Evolutionary conservation across 495 filamentous ascomycete species (phyloP), one percentile per base, ranked within the genome.

Genomic region (Peziza echinospora): DNA sequence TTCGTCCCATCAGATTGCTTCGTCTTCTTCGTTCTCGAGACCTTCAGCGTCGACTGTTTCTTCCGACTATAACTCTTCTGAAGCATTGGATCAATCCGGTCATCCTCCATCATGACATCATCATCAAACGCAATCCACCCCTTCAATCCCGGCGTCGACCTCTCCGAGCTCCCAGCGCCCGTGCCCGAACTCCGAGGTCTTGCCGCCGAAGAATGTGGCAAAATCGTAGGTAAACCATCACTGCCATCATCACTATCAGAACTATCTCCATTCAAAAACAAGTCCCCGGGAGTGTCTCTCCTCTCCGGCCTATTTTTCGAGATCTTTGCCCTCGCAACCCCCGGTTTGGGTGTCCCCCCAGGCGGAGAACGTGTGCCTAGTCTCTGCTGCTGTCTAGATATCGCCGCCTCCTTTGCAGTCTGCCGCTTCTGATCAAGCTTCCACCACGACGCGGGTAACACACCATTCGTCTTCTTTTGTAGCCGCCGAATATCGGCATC

Each of bases 401-500:
- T 67, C 52, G 48, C 63, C 58, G 54, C 49, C 11, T 44, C 34
- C 34, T 37, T 11, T 30, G 47, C 13, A 23, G 49, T 45, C 45
- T 60, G 53, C 43, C 60, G 43, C 48, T 62, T 60, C 45, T 66
- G 64, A 53, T 93, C 77, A 30, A 96, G 65, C 51, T 80, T 73
- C 40, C 91, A 68, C 78, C 80, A 93, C 3, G 87, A 94, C 5
- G 87, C 87, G 26, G 87, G 86, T 39, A 96, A 69, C 13, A 93
- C 84, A 26, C 86, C 86, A 46, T 75, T 76, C 40, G 87, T 87
- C 48, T 63, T 74, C 26, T 61, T 65, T 11, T 57, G 59, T 41
- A 67, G 63, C 30, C 51, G 54, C 11, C 63, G 68, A 21, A 68
- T 54, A 17, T 62, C 52, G 19, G 71, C 63, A 6, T 69, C 69